Evolutionary conservation across 75 land plant genomes (phyloP), one percentile per base, ranked within the genome.

Genomic region (Pinus taeda): DNA sequence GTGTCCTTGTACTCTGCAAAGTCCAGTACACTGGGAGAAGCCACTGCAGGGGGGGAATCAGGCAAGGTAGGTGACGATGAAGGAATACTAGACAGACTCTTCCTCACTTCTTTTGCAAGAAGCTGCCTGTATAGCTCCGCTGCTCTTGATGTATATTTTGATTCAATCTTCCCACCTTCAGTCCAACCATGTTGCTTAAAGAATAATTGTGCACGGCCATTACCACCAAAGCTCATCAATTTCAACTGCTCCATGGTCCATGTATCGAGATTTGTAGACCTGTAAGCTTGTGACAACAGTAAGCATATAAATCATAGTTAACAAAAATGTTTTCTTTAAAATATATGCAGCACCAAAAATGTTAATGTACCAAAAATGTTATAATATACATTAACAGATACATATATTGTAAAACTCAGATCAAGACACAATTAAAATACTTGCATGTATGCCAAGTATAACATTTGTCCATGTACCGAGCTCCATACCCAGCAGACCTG

Each of bases 161-260:
- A 74, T 59, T 87, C 88, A 75, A 85, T 87, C 26, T 82, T 85
- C 26, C 88, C 88, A 73, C 87, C 83, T 21, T 87, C 88, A 45
- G 83, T 72, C 88, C 88, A 87, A 17, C 88, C 88, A 63, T 87
- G 87, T 78, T 87, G 88, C 62, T 85, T 87, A 60, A 87, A 87
- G 66, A 87, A 85, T 39, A n/a, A 71, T n/a, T 30, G 64, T 57
- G 83, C 88, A 39, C 88, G 83, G 30, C 81, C 83, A 76, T 87
- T 87, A 6, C 88, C 88, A 79, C 88, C 87, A 77, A 85, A 57
- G 56, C 80, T 71, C 83, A 87, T 87, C 45, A 81, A 30, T 76
- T 78, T 85, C 74, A 87, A 65, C 72, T 87, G 88, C 26, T 87
- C 88, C 59, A 78, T 75, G 60, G 74, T 87, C 88, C 88, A 87